These are phyloP conservation scores for Wickerhamomyces bovis DNA, from an alignment of 805 yeast species.

Conservation along the genomic window DNA sequence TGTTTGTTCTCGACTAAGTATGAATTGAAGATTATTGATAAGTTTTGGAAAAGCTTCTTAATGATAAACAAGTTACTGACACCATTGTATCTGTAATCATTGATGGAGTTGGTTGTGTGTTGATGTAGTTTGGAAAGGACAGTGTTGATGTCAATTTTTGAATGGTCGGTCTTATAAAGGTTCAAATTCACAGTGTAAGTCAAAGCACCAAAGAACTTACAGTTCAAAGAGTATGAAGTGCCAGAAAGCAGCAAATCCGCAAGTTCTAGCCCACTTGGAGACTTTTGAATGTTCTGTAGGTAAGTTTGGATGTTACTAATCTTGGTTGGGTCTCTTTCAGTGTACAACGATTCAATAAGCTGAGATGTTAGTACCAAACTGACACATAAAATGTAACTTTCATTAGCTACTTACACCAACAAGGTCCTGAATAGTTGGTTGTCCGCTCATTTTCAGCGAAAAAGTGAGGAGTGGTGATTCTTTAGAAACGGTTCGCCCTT, in stretches of 20 bases:
- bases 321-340: constrained; percentile 24
- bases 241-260: constrained; percentile 48
- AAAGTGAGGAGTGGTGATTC: not conserved
- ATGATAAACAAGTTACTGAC: constrained; percentile 36
- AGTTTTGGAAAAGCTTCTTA: constrained; percentile 51
- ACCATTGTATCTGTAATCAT: constrained; percentile 7
- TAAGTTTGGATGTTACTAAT: constrained; percentile 43
- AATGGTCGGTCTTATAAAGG: constrained; percentile 8
- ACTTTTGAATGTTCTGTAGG: constrained; percentile 55
- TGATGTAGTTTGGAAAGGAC: constrained; percentile 10
- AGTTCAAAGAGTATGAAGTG: constrained; percentile 32
- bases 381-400: not conserved
- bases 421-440: constrained; percentile 3
- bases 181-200: constrained; percentile 65
- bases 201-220: constrained; percentile 75
- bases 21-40: constrained; percentile 39
- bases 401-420: constrained; percentile 3
- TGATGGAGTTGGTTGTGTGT: constrained; percentile 11
- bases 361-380: constrained; percentile 1
- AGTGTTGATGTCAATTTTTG: constrained; percentile 11
- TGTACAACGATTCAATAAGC: constrained; percentile 21
- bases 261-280: constrained; percentile 47
- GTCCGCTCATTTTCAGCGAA: not conserved
- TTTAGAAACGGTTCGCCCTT: not conserved
- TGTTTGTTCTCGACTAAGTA: constrained; percentile 25